Evolutionary conservation across 306 rosid genomes (phyloP).

Genomic region (Arachis stenosperma): DNA sequence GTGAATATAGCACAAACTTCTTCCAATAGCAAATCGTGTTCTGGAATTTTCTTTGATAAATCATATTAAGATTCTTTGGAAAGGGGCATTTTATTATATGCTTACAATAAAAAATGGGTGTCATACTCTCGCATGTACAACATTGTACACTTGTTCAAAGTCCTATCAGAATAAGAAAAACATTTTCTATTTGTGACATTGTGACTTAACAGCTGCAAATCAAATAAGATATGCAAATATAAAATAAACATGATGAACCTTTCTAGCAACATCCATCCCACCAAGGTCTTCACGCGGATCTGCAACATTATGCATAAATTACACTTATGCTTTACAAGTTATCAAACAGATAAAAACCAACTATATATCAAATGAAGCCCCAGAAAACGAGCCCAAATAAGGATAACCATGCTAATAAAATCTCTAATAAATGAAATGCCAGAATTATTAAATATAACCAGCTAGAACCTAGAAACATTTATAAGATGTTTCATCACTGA

Average conservation of each 20-base stretch:
- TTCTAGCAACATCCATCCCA: constrained; percentile 98
- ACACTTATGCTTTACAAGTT: constrained; percentile 17
- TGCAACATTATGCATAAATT: constrained; percentile 48
- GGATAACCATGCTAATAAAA: constrained; percentile 16
- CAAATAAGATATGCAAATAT: constrained; percentile 19
- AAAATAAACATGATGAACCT: constrained; percentile 57
- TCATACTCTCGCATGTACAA: neutral
- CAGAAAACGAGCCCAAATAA: constrained; percentile 18
- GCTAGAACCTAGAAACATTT: neutral
- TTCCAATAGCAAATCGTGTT: neutral
- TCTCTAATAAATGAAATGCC: constrained; percentile 6
- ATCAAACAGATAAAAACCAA: constrained; percentile 25
- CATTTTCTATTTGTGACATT: constrained; percentile 11
- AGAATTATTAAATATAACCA: neutral
- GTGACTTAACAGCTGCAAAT: constrained; percentile 22
- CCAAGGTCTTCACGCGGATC: constrained; percentile 98
- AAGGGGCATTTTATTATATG: neutral
- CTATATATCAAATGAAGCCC: constrained; percentile 9
- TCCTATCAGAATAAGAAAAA: neutral
- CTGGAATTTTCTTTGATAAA: neutral
- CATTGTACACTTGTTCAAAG: constrained; percentile 1
- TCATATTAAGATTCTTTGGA: constrained; percentile 6
- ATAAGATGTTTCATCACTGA: neutral
- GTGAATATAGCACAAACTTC: neutral
- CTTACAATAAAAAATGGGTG: constrained; percentile 6